Conservation (phyloP, 495 filamentous ascomycete species). For the Xylaria curta region DNA sequence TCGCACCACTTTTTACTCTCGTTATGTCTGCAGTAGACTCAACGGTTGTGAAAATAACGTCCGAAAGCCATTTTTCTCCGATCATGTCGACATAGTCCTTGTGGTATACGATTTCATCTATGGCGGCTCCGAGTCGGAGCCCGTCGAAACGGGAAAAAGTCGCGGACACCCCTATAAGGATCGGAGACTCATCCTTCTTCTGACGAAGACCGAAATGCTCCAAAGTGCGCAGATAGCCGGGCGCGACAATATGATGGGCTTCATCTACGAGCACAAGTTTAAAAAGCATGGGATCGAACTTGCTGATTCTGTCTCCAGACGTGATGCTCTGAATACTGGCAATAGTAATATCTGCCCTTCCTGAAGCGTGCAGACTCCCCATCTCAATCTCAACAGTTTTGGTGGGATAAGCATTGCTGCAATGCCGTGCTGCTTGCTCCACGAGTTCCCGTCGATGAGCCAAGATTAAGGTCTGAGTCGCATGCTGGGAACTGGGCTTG, state of each 20-base stretch:
- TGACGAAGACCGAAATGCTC: slow-evolving; percentile 74
- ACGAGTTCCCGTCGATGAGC: slow-evolving; percentile 95
- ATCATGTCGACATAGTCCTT: slow-evolving; percentile 99
- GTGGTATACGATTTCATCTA: slow-evolving; percentile 97
- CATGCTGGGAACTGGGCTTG: slow-evolving; percentile 56
- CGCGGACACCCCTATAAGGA: slow-evolving; percentile 89
- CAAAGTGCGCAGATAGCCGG: slow-evolving; percentile 73
- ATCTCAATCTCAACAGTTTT: slow-evolving; percentile 89
- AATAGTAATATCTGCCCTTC: slow-evolving; percentile 87
- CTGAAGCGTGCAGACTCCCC: slow-evolving; percentile 74
- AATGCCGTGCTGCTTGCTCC: slow-evolving; percentile 89
- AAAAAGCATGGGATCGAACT: slow-evolving; percentile 80
- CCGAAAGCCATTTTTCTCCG: slow-evolving; percentile 78
- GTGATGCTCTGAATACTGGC: slow-evolving; percentile 86
- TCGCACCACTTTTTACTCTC: slow-evolving; percentile 63
- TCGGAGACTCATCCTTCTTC: slow-evolving; percentile 61
- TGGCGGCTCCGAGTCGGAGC: slow-evolving; percentile 80
- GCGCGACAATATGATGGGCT: slow-evolving; percentile 95
- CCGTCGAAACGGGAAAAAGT: slow-evolving; percentile 92
- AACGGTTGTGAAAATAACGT: slow-evolving; percentile 93
- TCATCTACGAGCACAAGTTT: slow-evolving; percentile 96
- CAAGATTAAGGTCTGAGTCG: slow-evolving; percentile 85
- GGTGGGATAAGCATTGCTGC: slow-evolving; percentile 76
- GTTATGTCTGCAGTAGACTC: slow-evolving; percentile 78
- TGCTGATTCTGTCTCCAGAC: slow-evolving; percentile 73